Evolutionary conservation across 2,329 filamentous ascomycete genomes (phyloP).

Genomic region (Paecilomyces dactylethromorphus): DNA sequence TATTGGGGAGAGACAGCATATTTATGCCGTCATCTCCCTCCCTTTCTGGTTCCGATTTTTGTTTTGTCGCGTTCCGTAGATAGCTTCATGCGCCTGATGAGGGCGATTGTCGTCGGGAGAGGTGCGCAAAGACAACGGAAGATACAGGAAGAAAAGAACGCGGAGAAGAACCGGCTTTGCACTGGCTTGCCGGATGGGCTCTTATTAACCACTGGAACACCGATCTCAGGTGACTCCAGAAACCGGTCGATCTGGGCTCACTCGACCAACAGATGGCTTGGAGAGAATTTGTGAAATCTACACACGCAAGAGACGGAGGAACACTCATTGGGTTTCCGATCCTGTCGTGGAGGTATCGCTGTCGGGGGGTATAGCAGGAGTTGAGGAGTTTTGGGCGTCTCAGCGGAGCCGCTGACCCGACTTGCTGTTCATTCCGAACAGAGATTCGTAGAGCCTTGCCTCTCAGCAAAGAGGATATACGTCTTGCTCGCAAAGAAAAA

Average conservation of each 20-base stretch:
- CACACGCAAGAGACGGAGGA: neutral
- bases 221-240: neutral
- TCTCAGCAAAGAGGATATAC: neutral
- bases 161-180: neutral
- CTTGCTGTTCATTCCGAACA: neutral
- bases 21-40: neutral
- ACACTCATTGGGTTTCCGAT: neutral
- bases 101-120: neutral
- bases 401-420: neutral
- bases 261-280: neutral
- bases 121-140: neutral
- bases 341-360: neutral
- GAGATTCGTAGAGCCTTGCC: neutral
- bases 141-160: neutral
- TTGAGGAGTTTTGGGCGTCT: neutral
- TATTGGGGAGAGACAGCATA: neutral
- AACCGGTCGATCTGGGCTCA: neutral
- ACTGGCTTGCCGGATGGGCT: neutral
- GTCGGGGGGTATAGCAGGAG: neutral
- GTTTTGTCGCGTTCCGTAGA: constrained; percentile 28
- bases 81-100: constrained; percentile 20
- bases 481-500: neutral
- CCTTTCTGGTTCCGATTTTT: constrained; percentile 7
- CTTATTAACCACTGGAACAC: neutral
- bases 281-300: neutral